These are phyloP conservation scores for Manihot esculenta DNA, from an alignment of 441 rosid species.

Conservation along the genomic window DNA sequence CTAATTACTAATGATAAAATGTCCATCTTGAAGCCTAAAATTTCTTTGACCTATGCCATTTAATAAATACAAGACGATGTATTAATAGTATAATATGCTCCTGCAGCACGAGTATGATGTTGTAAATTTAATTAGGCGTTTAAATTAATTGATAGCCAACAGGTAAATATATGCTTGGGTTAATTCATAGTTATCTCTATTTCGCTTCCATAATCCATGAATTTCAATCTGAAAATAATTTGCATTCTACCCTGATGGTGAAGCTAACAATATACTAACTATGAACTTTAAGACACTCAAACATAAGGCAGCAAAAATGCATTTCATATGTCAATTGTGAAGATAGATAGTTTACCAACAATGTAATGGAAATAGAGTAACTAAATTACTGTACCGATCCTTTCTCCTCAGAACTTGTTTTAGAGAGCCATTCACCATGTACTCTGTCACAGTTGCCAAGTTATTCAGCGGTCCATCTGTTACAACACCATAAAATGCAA, in stretches of 20 bases:
- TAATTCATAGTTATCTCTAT: not conserved
- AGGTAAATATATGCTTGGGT: not conserved
- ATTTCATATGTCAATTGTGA: not conserved
- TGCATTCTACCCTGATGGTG: not conserved
- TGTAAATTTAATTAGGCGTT: not conserved
- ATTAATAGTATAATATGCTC: not conserved
- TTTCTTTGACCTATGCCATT: not conserved
- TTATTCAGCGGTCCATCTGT: conserved; percentile 35
- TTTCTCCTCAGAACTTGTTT: conserved; percentile 39
- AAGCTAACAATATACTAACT: not conserved
- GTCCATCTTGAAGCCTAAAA: not conserved
- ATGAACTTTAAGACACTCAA: too few relatives aligned
- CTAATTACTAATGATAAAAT: not conserved
- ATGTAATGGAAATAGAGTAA: not conserved
- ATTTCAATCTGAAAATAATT: not conserved
- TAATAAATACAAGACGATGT: not conserved
- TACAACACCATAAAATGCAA: conserved; percentile 49
- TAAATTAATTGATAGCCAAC: not conserved
- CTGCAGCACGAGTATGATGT: not conserved
- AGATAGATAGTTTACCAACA: not conserved
- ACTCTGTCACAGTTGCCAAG: conserved; percentile 47
- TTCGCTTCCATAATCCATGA: conserved; percentile 1
- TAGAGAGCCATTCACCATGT: conserved; percentile 50
- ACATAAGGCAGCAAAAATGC: not conserved
- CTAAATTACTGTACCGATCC: conserved; percentile 28